A percentile compares a stretch with the other conserved stretches of the same genome.
Evolutionary conservation across 768 basidiomycete genomes (phyloP).

Genomic region (Dacryopinax spathularia): DNA sequence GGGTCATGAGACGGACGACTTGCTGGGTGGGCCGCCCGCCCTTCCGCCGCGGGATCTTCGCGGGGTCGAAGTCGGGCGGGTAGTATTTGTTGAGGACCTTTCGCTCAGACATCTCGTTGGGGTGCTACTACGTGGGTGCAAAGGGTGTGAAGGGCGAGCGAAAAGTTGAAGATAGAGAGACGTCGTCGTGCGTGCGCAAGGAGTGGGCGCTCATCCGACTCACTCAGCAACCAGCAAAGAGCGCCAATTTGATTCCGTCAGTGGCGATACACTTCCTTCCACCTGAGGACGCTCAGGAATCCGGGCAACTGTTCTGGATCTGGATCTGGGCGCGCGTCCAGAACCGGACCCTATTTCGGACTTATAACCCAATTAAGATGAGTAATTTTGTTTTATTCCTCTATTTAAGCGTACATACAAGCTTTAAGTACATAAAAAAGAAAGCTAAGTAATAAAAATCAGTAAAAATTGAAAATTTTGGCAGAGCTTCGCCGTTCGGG

Average conservation of each 20-base stretch:
- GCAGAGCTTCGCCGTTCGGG: too few species aligned
- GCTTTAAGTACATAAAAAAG: too few species aligned
- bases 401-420: too few species aligned
- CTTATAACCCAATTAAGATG: too few species aligned
- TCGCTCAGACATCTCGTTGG: constrained; percentile 22
- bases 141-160: background rate
- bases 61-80: constrained; percentile 96
- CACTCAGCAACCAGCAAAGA: background rate
- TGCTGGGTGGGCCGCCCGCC: constrained; percentile 90
- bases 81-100: constrained; percentile 90
- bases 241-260: background rate
- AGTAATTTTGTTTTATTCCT: too few species aligned
- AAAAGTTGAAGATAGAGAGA: background rate
- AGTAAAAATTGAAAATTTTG: too few species aligned
- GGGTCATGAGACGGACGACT: constrained; percentile 97
- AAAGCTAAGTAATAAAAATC: too few species aligned
- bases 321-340: too few species aligned
- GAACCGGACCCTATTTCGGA: too few species aligned
- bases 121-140: background rate
- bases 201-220: background rate
- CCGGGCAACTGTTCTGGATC: background rate
- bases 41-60: constrained; percentile 83
- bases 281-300: too few species aligned
- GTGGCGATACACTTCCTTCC: background rate
- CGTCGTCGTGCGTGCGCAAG: background rate